Percentiles rank a stretch among this genome's conserved stretches.
phyloP scores from a whole-genome alignment of 2,329 filamentous ascomycete genomes.

The Pseudocercospora ulei region DNA sequence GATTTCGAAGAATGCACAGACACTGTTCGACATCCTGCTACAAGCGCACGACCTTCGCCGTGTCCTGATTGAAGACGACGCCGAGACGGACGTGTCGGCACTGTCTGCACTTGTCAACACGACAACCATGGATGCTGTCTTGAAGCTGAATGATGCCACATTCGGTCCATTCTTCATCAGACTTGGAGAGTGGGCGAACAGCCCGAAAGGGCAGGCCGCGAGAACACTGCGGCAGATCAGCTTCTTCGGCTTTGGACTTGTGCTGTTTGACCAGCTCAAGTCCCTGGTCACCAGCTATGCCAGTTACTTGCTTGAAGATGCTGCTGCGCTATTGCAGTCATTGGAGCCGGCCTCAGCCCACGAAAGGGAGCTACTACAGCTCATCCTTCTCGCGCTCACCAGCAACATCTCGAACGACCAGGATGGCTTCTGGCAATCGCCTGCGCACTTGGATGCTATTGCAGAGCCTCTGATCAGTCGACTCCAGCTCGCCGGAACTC shows the following conservation, averaged over 20 bases:
- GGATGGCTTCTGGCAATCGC: conserved; percentile 90
- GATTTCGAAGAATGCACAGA: conserved; percentile 63
- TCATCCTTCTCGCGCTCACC: conserved; percentile 60
- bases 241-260: conserved; percentile 68
- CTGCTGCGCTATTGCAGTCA: conserved; percentile 51
- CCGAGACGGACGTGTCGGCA: conserved; percentile 53
- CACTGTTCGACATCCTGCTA: conserved; percentile 55
- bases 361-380: conserved; percentile 55
- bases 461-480: conserved; percentile 61
- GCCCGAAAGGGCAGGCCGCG: conserved; percentile 46
- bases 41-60: conserved; percentile 57
- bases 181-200: conserved; percentile 72
- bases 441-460: conserved; percentile 70
- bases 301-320: conserved; percentile 69
- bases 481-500: conserved; percentile 39
- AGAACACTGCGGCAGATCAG: conserved; percentile 55
- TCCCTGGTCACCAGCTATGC: conserved; percentile 91
- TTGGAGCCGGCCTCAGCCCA: conserved; percentile 38
- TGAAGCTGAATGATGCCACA: conserved; percentile 88
- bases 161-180: conserved; percentile 86
- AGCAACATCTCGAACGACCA: conserved; percentile 80
- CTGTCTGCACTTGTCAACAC: conserved; percentile 47
- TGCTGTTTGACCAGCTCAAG: conserved; percentile 78
- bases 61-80: conserved; percentile 37
- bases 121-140: conserved; percentile 76